phyloP scores from a whole-genome alignment of 495 filamentous ascomycete genomes.

The Tuber melanosporum region DNA sequence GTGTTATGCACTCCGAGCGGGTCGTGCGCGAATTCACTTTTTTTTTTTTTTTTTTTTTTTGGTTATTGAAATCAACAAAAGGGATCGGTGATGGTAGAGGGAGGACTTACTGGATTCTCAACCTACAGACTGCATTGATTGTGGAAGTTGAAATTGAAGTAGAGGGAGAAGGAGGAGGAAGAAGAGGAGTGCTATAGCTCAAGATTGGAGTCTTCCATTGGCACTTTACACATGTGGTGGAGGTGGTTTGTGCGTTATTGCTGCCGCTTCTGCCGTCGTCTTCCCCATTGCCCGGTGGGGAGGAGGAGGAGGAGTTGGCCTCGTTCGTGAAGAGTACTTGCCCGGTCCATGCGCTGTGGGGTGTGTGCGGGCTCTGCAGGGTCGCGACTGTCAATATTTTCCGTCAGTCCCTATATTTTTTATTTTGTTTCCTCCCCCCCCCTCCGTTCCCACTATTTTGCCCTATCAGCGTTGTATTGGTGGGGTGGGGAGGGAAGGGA shows the following conservation, averaged over 20 bases:
- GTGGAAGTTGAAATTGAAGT: not conserved
- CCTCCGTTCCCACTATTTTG: not conserved
- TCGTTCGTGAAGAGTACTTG: not conserved
- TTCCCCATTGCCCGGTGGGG: not conserved
- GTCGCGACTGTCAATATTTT: not conserved
- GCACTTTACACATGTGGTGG: not conserved
- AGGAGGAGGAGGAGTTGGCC: not conserved
- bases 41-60: conserved; percentile 12
- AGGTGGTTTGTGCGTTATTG: not conserved
- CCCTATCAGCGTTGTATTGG: too few species aligned
- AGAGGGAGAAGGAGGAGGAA: not conserved
- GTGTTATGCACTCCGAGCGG: too few species aligned
- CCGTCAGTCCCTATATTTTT: not conserved
- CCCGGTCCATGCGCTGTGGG: not conserved
- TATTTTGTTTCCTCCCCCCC: not conserved
- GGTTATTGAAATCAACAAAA: conserved; percentile 5
- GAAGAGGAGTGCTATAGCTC: not conserved
- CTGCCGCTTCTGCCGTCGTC: not conserved
- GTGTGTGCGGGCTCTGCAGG: not conserved
- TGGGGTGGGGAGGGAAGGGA: too few species aligned
- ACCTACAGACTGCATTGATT: not conserved
- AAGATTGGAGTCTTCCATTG: not conserved
- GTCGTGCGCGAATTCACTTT: not conserved
- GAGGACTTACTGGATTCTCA: conserved; percentile 13
- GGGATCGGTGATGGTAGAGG: not conserved